phyloP scores from a whole-genome alignment of 345 rosid species.

The Lepidium sativum region DNA sequence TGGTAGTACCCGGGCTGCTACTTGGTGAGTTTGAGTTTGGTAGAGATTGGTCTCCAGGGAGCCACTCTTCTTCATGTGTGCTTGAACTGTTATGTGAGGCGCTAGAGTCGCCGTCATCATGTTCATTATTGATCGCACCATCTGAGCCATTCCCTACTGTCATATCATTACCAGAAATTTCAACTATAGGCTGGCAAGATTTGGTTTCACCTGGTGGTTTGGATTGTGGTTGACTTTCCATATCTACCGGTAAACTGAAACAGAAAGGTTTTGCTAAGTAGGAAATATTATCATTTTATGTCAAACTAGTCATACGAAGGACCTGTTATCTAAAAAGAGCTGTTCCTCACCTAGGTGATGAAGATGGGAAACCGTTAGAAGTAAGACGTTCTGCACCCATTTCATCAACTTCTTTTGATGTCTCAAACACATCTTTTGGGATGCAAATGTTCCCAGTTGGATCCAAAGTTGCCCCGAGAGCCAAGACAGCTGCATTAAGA shows the following conservation, averaged over 20 bases:
- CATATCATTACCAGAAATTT: constrained; percentile 41
- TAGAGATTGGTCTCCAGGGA: constrained; percentile 25
- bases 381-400: constrained; percentile 18
- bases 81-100: constrained; percentile 49
- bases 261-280: neutral
- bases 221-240: constrained; percentile 31
- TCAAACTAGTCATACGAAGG: neutral
- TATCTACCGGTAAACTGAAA: constrained; percentile 38
- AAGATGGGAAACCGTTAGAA: constrained; percentile 48
- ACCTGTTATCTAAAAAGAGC: neutral
- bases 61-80: constrained; percentile 40
- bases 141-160: constrained; percentile 19
- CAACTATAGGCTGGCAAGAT: constrained; percentile 28
- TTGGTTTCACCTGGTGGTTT: constrained; percentile 23
- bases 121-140: constrained; percentile 7
- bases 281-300: neutral
- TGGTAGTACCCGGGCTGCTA: constrained; percentile 20
- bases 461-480: constrained; percentile 32
- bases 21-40: constrained; percentile 30
- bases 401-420: constrained; percentile 33
- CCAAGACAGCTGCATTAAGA: constrained; percentile 23
- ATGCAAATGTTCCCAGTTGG: constrained; percentile 21
- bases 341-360: constrained; percentile 38
- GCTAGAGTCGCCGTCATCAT: constrained; percentile 28
- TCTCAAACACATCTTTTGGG: constrained; percentile 30